A percentile compares a stretch with the other conserved stretches of the same genome.
Conservation (phyloP, 306 rosid genomes). For the Geum urbanum region DNA sequence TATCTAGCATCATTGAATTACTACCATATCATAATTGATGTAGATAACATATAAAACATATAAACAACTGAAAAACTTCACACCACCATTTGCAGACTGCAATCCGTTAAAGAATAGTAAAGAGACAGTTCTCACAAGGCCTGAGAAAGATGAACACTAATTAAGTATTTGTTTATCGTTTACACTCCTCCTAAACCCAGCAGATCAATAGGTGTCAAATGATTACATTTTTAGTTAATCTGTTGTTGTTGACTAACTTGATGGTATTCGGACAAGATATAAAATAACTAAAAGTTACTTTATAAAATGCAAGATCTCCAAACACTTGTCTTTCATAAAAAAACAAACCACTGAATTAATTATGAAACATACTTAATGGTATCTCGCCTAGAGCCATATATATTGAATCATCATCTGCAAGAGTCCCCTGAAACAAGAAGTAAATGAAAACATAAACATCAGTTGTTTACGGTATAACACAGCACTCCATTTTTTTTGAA, state of each 20-base stretch:
- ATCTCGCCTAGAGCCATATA: slow-evolving; percentile 96
- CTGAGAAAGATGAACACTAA: background rate
- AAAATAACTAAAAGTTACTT: background rate
- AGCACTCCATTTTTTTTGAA: background rate
- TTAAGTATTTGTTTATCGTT: background rate
- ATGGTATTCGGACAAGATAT: background rate
- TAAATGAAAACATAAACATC: slow-evolving; percentile 13
- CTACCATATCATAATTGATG: background rate
- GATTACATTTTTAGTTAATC: background rate
- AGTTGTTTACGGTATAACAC: slow-evolving; percentile 3
- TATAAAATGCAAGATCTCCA: slow-evolving; percentile 12
- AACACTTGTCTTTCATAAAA: slow-evolving; percentile 32
- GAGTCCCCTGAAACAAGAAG: slow-evolving; percentile 65
- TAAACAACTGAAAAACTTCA: background rate
- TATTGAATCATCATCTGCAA: slow-evolving; percentile 90
- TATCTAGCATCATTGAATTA: background rate
- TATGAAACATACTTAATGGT: slow-evolving; percentile 73
- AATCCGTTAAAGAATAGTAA: background rate
- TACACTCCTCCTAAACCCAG: background rate
- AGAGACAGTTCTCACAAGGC: background rate
- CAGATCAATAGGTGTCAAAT: background rate
- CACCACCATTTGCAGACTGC: background rate
- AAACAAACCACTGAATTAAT: slow-evolving; percentile 48
- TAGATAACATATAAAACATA: background rate
- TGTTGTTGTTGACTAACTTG: background rate